Evolutionary conservation across 202 grass and related monocot species (phyloP), one percentile per base, ranked within the genome.

Genomic region (Setaria viridis): DNA sequence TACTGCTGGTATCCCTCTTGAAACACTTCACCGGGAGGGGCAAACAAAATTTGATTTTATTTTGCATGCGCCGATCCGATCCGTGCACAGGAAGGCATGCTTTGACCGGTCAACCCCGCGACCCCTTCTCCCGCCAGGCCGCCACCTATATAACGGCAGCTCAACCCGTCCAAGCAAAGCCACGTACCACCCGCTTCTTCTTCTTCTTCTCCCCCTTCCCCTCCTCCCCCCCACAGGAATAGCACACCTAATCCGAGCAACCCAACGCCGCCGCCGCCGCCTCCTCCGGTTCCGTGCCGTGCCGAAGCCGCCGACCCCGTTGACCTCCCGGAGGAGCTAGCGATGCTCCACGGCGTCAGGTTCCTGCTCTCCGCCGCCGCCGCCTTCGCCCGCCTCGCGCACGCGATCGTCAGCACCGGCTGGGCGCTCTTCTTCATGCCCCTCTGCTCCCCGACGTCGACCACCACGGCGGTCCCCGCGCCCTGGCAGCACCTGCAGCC

Each of bases 301-400:
- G 58, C 20, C 60, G 43, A 45, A 42, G 68, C 48, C 42, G 11
- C 0, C 43, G 11, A 4, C 10, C 3, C 45, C 45, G 70, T 72
- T 72, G 45, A 72, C 46, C 46, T 8, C 9, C 20, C 20, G 20
- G 8, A 3, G 2, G 2, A 58, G n/a, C n/a, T 20, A 20, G 82
- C 43, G 54, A 85, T 89, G 83, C 78, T 89, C 71, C 72, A 62
- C 63, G 20, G 77, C 70, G 77, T 35, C 25, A 74, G 66, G 54
- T 63, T 89, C 71, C 46, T 89, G 20, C 35, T 72, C 83, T 85
- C 78, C 78, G 35, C 68, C 77, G 33, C 35, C 70, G 64, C 45
- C 41, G 62, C 78, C 62, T 30, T 89, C 30, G 59, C 76, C 10
- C 62, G 87, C 87, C 71, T 89, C 77, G 62, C 35, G 17, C 82